Evolutionary conservation across 257 asterid species (phyloP).

Genomic region (Oldenlandia corymbosa): DNA sequence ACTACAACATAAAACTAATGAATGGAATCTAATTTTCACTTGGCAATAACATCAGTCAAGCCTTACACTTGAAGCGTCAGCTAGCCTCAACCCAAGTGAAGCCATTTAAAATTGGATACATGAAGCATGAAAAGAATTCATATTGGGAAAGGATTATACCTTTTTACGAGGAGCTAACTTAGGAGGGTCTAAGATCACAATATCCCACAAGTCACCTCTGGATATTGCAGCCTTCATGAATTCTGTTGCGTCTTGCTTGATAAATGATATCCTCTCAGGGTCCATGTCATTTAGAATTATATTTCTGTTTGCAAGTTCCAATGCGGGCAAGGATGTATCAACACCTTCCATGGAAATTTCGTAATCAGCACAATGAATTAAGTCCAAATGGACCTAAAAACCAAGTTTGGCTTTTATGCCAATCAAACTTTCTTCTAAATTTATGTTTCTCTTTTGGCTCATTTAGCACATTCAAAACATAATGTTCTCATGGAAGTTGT

Average conservation of each 20-base stretch:
- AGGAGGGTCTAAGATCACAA: slow-evolving; percentile 90
- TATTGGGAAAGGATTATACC: slow-evolving; percentile 27
- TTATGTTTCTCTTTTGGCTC: not conserved
- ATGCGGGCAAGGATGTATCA: slow-evolving; percentile 83
- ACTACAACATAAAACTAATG: too few relatives aligned
- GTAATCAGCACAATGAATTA: slow-evolving; percentile 12
- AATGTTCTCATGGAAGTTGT: not conserved
- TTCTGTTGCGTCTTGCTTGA: slow-evolving; percentile 67
- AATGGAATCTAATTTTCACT: too few relatives aligned
- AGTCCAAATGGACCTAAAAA: not conserved
- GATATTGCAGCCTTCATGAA: slow-evolving; percentile 76
- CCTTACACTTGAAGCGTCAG: too few relatives aligned
- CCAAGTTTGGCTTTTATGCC: too few relatives aligned
- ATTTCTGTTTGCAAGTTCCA: slow-evolving; percentile 72
- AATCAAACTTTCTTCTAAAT: too few relatives aligned
- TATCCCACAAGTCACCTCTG: slow-evolving; percentile 70
- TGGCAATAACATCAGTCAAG: too few relatives aligned
- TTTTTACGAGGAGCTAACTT: slow-evolving; percentile 78
- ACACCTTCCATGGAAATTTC: slow-evolving; percentile 48
- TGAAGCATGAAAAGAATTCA: slow-evolving; percentile 5
- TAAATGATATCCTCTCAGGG: slow-evolving; percentile 47
- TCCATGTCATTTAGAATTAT: slow-evolving; percentile 57
- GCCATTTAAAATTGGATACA: too few relatives aligned
- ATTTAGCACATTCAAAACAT: not conserved
- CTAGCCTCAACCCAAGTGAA: too few relatives aligned